Conservation (phyloP, 2,329 filamentous ascomycete genomes). For the Sporothrix curviconia region DNA sequence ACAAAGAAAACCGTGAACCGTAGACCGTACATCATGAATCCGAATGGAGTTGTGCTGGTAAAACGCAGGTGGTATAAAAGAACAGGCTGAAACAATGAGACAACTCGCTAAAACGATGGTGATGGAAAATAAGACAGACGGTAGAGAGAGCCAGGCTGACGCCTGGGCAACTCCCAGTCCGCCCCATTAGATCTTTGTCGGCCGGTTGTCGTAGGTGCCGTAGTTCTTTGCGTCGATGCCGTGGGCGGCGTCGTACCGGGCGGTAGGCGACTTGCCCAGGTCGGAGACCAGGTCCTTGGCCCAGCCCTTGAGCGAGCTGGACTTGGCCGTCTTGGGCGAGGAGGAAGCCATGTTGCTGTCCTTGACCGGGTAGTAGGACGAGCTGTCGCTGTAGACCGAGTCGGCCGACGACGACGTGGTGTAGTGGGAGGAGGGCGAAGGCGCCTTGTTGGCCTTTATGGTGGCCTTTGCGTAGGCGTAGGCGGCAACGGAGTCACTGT, state of each 20-base stretch:
- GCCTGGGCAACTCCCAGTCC: not conserved
- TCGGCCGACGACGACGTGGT: conserved; percentile 7
- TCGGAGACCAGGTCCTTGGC: conserved; percentile 18
- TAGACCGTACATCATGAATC: not conserved
- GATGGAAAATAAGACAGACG: not conserved
- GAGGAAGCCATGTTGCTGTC: conserved; percentile 7
- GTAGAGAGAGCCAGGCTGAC: not conserved
- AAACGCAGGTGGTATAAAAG: not conserved
- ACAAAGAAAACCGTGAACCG: not conserved
- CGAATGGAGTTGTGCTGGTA: not conserved
- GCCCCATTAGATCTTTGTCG: not conserved
- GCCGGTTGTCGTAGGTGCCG: not conserved
- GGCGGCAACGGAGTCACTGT: conserved; percentile 18
- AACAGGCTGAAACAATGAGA: not conserved
- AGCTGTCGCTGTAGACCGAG: conserved; percentile 8
- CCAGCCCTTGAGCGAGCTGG: conserved; percentile 9
- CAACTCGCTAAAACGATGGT: no score
- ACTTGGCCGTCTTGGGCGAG: not conserved
- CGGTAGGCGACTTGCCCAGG: conserved; percentile 16
- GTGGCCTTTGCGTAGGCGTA: not conserved
- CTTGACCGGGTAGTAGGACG: conserved; percentile 18
- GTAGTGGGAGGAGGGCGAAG: conserved; percentile 27
- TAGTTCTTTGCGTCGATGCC: not conserved
- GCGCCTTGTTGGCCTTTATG: conserved; percentile 21
- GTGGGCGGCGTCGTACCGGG: conserved; percentile 14